Percentiles rank a stretch among this genome's conserved stretches.
Evolutionary conservation across 768 basidiomycete species (phyloP).

Genomic region (Podaxis sp.): DNA sequence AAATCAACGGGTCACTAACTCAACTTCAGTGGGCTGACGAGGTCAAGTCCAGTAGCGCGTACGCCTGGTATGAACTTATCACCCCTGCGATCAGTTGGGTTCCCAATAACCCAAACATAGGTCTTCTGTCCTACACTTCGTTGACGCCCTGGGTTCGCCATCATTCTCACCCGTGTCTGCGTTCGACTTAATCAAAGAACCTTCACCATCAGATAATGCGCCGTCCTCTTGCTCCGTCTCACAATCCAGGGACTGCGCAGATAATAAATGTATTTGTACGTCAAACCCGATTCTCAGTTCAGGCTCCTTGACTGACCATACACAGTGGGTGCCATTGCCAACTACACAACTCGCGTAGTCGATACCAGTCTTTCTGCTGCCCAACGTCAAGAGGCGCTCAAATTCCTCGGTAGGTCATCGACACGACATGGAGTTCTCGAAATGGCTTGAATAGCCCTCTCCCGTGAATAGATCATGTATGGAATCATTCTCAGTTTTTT

Average conservation of each 20-base stretch:
- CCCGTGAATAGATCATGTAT: constrained; percentile 30
- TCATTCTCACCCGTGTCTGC: background rate
- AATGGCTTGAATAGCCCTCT: background rate
- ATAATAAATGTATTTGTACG: constrained; percentile 40
- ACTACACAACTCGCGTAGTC: constrained; percentile 52
- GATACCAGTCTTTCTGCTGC: constrained; percentile 38
- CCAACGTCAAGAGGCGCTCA: constrained; percentile 51
- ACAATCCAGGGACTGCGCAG: constrained; percentile 45
- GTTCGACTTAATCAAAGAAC: background rate
- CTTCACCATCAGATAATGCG: constrained; percentile 35
- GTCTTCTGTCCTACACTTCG: constrained; percentile 46
- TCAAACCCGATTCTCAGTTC: background rate
- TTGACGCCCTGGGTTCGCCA: constrained; percentile 45
- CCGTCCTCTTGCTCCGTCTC: constrained; percentile 49
- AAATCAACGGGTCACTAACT: background rate
- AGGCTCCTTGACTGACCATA: background rate
- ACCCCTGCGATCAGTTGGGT: background rate
- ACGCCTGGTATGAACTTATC: background rate
- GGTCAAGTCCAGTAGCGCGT: constrained; percentile 33
- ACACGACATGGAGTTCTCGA: background rate
- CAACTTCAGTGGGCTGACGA: constrained; percentile 49
- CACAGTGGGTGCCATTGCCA: constrained; percentile 54
- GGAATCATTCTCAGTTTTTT: constrained; percentile 7
- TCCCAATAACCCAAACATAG: constrained; percentile 20
- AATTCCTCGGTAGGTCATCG: constrained; percentile 43